Evolutionary conservation across 108 stramenopile genomes (phyloP), one percentile per base, ranked within the genome.

Genomic region (Asterionellopsis glacialis): DNA sequence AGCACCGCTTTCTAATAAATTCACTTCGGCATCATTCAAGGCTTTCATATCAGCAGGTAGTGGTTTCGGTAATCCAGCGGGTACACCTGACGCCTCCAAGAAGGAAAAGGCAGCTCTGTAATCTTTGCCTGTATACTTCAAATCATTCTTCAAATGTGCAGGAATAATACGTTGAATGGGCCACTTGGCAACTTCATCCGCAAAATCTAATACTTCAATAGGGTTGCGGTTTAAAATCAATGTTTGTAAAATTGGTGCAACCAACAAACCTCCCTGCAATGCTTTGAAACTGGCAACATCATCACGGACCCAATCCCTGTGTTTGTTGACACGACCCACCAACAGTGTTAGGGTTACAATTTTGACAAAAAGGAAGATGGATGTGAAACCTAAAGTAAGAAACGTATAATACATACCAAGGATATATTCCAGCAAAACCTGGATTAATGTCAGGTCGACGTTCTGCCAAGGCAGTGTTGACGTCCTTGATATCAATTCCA

Each of bases 181-280:
- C 92, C 92, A 96, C 45, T 83, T 73, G 10, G 88, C 67, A 15
- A 97, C 92, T 41, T 69, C 60, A 50, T 93, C 86, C 11, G 91
- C 77, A 73, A 93, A 96, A 63, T 94, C 95, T 41, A 92, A 66
- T 0, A 82, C 79, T 54, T 92, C 87, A 24, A 86, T 74, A 1
- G 88, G 95, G 55, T 86, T 76, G 23, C 96, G 72, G 76, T 95
- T 93, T 33, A 96, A 61, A 39, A 97, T 90, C 41, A 96, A 73
- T 38, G 80, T 81, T 73, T 96, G 95, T 28, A 97, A 66, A 58
- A 97, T 97, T 12, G 96, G 96, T 26, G 96, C 93, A 22, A 95
- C 94, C 25, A 97, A 68, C 16, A 88, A 64, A 11, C 88, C 92
- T 7, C 93, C 95, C 49, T 77, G 75, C n/a, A 93, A 55, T 9